These are phyloP conservation scores for Linnemannia zychae DNA, from an alignment of 192 early-diverging fungal species.

Conservation along the genomic window DNA sequence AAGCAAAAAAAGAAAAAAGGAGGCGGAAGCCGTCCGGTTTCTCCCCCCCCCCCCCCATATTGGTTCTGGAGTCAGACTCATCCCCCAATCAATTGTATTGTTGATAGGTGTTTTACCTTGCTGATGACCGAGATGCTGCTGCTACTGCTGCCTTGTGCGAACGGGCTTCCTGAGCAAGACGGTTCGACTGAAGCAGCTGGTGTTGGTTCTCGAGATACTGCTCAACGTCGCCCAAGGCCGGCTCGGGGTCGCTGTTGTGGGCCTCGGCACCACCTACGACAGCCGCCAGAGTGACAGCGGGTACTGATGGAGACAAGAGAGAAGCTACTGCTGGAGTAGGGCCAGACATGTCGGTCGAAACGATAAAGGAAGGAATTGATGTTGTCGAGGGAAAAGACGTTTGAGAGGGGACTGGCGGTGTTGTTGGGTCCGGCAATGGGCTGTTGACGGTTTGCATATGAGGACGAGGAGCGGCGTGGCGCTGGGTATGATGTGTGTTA, in stretches of 20 bases:
- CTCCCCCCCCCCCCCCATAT: background rate
- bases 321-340: background rate
- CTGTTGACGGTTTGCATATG: background rate
- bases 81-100: background rate
- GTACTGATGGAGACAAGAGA: background rate
- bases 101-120: background rate
- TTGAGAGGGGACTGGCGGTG: background rate
- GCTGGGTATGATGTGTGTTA: conserved; percentile 6
- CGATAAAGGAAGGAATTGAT: background rate
- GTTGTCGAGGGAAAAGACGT: background rate
- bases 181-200: conserved; percentile 14
- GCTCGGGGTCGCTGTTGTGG: conserved; percentile 41
- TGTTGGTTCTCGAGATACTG: conserved; percentile 23
- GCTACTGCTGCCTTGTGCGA: background rate
- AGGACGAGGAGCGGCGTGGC: background rate
- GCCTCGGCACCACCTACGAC: conserved; percentile 11
- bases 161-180: background rate
- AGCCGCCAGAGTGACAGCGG: conserved; percentile 6
- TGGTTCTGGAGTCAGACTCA: background rate
- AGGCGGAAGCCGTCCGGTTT: background rate
- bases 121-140: background rate
- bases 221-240: conserved; percentile 18
- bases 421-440: background rate
- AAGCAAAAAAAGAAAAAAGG: background rate
- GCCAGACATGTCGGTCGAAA: background rate